These are phyloP conservation scores for Trichoderma asperellum DNA, from an alignment of 2,329 filamentous ascomycete genomes.

Conservation along the genomic window DNA sequence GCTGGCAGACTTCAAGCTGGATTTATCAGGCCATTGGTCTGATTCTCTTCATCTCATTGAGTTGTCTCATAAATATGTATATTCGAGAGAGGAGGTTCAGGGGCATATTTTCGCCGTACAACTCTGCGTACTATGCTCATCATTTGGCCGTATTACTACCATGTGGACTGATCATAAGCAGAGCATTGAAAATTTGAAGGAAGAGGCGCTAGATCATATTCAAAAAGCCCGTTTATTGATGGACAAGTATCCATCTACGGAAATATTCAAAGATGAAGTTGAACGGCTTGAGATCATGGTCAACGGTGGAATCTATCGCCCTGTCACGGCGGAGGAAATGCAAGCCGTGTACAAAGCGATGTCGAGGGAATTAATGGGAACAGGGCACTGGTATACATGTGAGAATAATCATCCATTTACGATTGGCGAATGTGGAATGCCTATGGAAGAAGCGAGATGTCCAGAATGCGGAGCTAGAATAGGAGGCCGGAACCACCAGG, in stretches of 20 bases:
- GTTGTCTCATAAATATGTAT: conserved; percentile 41
- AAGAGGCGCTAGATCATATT: conserved; percentile 6
- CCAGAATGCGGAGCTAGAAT: conserved; percentile 63
- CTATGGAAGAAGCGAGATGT: conserved; percentile 63
- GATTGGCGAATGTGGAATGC: conserved; percentile 68
- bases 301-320: conserved; percentile 43
- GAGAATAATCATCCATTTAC: conserved; percentile 53
- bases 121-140: conserved; percentile 46
- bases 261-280: conserved; percentile 8
- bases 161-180: conserved; percentile 14
- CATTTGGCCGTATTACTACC: conserved; percentile 13
- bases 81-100: conserved; percentile 53
- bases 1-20: conserved; percentile 31
- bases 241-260: conserved; percentile 13
- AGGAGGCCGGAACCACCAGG: conserved; percentile 57
- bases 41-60: conserved; percentile 49
- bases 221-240: conserved; percentile 1
- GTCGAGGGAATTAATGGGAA: conserved; percentile 47
- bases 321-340: conserved; percentile 48
- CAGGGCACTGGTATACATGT: conserved; percentile 42
- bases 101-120: conserved; percentile 55
- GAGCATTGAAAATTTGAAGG: conserved; percentile 26
- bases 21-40: conserved; percentile 40
- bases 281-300: conserved; percentile 31
- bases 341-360: conserved; percentile 52